Percentiles rank a stretch among this genome's conserved stretches.
phyloP scores from a whole-genome alignment of 2,329 filamentous ascomycete genomes.

The Sordariomycetes sp. region DNA sequence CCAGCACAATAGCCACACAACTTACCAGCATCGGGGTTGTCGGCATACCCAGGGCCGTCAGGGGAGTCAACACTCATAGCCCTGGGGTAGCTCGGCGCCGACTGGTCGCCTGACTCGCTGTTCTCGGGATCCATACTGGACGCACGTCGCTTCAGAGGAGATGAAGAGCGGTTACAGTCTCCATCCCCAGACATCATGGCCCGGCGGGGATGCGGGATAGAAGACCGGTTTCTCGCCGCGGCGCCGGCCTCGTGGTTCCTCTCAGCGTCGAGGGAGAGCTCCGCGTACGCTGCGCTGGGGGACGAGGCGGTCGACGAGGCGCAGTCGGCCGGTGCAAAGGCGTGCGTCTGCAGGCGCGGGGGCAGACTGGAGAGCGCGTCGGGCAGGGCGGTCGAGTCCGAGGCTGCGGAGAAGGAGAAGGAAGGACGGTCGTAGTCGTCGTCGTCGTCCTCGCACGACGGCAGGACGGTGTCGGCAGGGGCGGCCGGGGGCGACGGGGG shows the following conservation, averaged over 20 bases:
- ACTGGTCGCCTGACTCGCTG: conserved; percentile 11
- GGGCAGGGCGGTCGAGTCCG: conserved; percentile 14
- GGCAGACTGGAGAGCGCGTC: conserved; percentile 23
- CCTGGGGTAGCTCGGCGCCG: conserved; percentile 13
- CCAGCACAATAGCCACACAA: conserved; percentile 2
- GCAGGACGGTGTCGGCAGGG: conserved; percentile 32
- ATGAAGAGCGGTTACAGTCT: conserved; percentile 47
- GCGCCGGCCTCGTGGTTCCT: conserved; percentile 22
- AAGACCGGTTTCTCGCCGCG: conserved; percentile 35
- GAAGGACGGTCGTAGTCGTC: conserved; percentile 28
- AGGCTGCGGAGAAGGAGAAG: conserved; percentile 35
- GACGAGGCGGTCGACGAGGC: conserved; percentile 43
- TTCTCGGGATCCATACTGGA: conserved; percentile 45
- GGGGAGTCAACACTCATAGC: conserved; percentile 27
- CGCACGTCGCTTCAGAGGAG: conserved; percentile 49
- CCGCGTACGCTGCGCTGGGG: conserved; percentile 41
- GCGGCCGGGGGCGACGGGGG: conserved; percentile 20
- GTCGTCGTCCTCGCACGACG: conserved; percentile 37
- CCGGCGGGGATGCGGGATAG: conserved; percentile 34
- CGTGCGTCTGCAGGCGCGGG: conserved; percentile 31
- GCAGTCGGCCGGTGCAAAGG: conserved; percentile 31
- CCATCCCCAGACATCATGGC: conserved; percentile 47
- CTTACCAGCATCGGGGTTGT: conserved; percentile 7
- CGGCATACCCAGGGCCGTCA: conserved; percentile 11
- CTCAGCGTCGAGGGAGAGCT: conserved; percentile 42